These are phyloP conservation scores for Fusarium duplospermum DNA, from an alignment of 2,329 filamentous ascomycete genomes.

Conservation along the genomic window DNA sequence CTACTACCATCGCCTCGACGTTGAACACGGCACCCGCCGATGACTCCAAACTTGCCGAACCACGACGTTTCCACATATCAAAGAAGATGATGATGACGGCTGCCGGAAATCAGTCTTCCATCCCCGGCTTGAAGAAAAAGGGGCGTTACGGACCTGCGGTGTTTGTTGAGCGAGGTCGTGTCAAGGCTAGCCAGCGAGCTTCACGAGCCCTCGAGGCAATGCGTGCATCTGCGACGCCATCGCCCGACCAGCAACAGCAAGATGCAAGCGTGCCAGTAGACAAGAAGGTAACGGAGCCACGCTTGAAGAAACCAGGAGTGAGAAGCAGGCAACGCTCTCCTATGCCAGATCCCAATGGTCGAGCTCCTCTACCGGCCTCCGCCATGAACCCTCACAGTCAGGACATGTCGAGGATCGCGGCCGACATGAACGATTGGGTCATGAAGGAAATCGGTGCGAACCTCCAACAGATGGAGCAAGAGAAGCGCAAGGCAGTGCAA, in stretches of 20 bases:
- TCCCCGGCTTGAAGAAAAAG: constrained; percentile 54
- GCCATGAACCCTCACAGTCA: constrained; percentile 50
- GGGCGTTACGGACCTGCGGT: constrained; percentile 58
- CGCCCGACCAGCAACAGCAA: constrained; percentile 2
- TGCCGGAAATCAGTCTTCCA: constrained; percentile 22
- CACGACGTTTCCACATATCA: constrained; percentile 68
- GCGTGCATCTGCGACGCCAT: constrained; percentile 15
- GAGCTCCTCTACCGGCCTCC: constrained; percentile 49
- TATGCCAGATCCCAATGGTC: constrained; percentile 32
- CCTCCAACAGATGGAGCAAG: constrained; percentile 59
- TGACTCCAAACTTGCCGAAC: constrained; percentile 46
- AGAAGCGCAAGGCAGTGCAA: constrained; percentile 48
- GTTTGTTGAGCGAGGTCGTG: constrained; percentile 66
- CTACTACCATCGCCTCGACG: constrained; percentile 3
- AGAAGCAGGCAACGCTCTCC: constrained; percentile 42
- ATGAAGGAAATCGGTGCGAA: constrained; percentile 68
- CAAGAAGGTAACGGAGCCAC: constrained; percentile 35
- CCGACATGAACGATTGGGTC: constrained; percentile 69
- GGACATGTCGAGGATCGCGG: constrained; percentile 63
- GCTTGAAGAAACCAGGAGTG: constrained; percentile 51
- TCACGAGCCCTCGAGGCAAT: constrained; percentile 21
- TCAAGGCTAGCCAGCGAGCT: constrained; percentile 47
- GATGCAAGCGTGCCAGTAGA: constrained; percentile 10
- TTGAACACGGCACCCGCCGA: constrained; percentile 24
- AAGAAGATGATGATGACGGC: constrained; percentile 55